phyloP scores from a whole-genome alignment of 208 protist species.

The Trypanosomatidae sp. region DNA sequence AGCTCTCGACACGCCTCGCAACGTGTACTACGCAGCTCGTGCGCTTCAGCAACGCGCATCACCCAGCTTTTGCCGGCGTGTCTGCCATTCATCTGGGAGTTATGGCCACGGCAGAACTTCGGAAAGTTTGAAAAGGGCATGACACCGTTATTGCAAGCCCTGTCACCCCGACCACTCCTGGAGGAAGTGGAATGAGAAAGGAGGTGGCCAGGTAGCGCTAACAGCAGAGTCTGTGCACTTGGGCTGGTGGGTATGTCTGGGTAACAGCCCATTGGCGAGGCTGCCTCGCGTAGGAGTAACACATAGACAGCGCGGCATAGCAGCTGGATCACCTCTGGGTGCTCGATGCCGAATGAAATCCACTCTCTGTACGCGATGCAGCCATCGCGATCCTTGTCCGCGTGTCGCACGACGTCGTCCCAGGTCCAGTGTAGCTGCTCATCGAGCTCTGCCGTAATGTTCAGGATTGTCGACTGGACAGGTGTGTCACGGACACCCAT shows the following conservation, averaged over 20 bases:
- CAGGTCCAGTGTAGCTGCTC: constrained; percentile 12
- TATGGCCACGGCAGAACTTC: background rate
- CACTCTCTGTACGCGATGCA: constrained; percentile 57
- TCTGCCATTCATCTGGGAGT: background rate
- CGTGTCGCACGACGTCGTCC: constrained; percentile 40
- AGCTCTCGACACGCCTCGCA: constrained; percentile 19
- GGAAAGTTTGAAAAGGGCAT: background rate
- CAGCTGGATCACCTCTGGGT: constrained; percentile 41
- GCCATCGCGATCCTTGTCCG: constrained; percentile 52
- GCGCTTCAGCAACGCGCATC: background rate
- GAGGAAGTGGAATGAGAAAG: background rate
- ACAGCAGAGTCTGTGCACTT: background rate
- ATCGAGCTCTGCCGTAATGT: constrained; percentile 12
- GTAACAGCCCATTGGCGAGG: background rate
- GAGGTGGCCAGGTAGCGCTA: background rate
- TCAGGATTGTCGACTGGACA: background rate
- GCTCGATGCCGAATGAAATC: constrained; percentile 39
- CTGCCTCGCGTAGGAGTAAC: constrained; percentile 4
- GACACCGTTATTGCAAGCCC: background rate
- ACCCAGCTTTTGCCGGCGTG: background rate
- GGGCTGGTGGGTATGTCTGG: background rate
- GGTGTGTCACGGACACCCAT: constrained; percentile 8
- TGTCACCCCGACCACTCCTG: background rate
- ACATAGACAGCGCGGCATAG: constrained; percentile 28
- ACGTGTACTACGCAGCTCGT: background rate